phyloP scores from a whole-genome alignment of 148 eudicot genomes.

The Salicornia ramosissima region DNA sequence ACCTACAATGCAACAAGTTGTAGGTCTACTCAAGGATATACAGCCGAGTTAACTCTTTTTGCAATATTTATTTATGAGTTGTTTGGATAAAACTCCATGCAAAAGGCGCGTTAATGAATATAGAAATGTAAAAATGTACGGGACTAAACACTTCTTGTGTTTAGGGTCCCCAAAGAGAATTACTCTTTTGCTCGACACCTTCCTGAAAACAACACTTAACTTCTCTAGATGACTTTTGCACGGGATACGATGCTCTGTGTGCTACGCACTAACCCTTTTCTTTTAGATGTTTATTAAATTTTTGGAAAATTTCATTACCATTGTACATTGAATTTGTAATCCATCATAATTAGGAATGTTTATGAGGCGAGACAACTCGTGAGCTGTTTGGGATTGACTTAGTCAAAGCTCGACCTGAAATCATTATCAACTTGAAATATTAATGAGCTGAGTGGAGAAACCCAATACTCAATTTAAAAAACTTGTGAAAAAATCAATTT shows the following conservation, averaged over 20 bases:
- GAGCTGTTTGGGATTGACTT: too few species aligned
- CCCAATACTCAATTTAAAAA: too few species aligned
- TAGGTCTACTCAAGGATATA: conserved; percentile 81
- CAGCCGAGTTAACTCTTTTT: conserved; percentile 36
- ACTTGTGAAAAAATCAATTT: too few species aligned
- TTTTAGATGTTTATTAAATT: not conserved
- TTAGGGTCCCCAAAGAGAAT: conserved; percentile 21
- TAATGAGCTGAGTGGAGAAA: too few species aligned
- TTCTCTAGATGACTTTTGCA: conserved; percentile 18
- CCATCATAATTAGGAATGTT: too few species aligned
- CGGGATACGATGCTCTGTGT: conserved; percentile 18
- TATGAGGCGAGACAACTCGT: too few species aligned
- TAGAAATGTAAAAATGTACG: not conserved
- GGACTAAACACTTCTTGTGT: conserved; percentile 8
- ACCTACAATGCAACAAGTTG: conserved; percentile 88
- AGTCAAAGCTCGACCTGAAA: too few species aligned
- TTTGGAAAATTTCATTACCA: too few species aligned
- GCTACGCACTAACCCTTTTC: not conserved
- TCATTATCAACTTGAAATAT: too few species aligned
- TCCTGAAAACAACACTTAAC: conserved; percentile 2
- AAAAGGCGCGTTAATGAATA: not conserved
- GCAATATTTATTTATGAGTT: too few species aligned
- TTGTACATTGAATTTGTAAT: too few species aligned
- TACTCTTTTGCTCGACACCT: conserved; percentile 25
- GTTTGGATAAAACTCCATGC: not conserved